Evolutionary conservation across 495 filamentous ascomycete genomes (phyloP).

Genomic region (Halenospora varia): DNA sequence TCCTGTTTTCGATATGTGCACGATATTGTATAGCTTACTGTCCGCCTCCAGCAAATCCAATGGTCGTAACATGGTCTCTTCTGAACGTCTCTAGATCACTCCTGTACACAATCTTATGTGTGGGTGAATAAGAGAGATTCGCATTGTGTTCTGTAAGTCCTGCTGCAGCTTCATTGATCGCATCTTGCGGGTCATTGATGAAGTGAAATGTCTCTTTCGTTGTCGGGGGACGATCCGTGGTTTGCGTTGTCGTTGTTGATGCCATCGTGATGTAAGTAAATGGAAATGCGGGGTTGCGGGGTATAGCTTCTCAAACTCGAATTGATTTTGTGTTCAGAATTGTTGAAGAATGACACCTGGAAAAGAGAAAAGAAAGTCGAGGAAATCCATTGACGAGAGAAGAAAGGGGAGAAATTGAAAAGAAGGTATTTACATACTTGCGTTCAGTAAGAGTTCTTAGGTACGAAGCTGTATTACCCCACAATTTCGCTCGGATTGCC

Average conservation of each 20-base stretch:
- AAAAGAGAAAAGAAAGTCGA: neutral
- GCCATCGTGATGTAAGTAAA: neutral
- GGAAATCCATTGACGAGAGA: neutral
- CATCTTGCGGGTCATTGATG: slow-evolving; percentile 17
- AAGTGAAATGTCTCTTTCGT: slow-evolving; percentile 18
- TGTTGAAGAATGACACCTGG: neutral
- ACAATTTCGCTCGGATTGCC: slow-evolving; percentile 2
- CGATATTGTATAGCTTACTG: slow-evolving; percentile 10
- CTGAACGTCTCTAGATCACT: slow-evolving; percentile 16
- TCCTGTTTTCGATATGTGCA: neutral
- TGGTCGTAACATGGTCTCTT: slow-evolving; percentile 19
- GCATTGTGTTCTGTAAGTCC: slow-evolving; percentile 19
- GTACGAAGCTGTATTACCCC: neutral
- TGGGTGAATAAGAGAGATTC: slow-evolving; percentile 9
- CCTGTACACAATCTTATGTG: slow-evolving; percentile 20
- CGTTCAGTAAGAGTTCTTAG: neutral
- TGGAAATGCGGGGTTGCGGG: slow-evolving; percentile 9
- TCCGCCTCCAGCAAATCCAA: slow-evolving; percentile 21
- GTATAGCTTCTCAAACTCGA: no score
- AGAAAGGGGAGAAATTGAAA: neutral
- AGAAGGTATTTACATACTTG: neutral
- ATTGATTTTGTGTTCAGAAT: no score
- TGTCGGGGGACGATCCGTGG: neutral
- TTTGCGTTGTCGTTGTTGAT: slow-evolving; percentile 16
- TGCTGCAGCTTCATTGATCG: slow-evolving; percentile 19